These are phyloP conservation scores for Aspergillus udagawae DNA, from an alignment of 2,329 filamentous ascomycete genomes.

Conservation along the genomic window DNA sequence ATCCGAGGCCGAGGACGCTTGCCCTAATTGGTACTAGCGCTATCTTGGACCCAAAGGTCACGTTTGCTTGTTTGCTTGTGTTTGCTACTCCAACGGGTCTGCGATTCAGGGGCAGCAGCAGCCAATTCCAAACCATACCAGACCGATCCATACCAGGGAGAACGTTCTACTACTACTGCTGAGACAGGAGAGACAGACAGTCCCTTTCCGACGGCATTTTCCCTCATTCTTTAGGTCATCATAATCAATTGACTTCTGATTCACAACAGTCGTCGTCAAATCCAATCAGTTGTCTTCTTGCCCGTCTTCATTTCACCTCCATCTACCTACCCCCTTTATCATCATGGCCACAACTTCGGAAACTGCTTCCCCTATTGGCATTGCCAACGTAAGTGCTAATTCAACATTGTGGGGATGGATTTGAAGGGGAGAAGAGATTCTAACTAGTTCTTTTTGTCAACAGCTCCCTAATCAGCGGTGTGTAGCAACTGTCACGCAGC, in stretches of 20 bases:
- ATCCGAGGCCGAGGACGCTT: constrained; percentile 26
- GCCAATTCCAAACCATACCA: constrained; percentile 2
- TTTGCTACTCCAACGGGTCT: constrained; percentile 9
- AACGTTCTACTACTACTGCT: constrained; percentile 12
- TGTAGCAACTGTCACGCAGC: constrained; percentile 33
- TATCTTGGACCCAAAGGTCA: constrained; percentile 23
- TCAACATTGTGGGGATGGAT: background rate
- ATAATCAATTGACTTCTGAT: background rate
- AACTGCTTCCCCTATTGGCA: constrained; percentile 65
- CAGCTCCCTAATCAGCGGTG: constrained; percentile 68
- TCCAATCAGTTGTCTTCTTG: constrained; percentile 13
- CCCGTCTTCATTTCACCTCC: constrained; percentile 11
- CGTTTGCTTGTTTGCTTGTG: constrained; percentile 11
- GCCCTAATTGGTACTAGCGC: constrained; percentile 24
- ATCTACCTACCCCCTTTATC: constrained; percentile 18
- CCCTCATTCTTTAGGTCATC: constrained; percentile 1
- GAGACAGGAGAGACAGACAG: constrained; percentile 9
- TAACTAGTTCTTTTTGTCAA: constrained; percentile 25
- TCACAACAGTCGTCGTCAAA: background rate
- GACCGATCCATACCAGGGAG: background rate
- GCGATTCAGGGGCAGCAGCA: constrained; percentile 33
- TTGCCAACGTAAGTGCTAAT: constrained; percentile 61
- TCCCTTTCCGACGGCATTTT: constrained; percentile 9
- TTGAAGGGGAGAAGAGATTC: constrained; percentile 14
- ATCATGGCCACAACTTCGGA: constrained; percentile 56